Conservation (phyloP, 495 filamentous ascomycete species). For the Saxophila tyrrhenica region DNA sequence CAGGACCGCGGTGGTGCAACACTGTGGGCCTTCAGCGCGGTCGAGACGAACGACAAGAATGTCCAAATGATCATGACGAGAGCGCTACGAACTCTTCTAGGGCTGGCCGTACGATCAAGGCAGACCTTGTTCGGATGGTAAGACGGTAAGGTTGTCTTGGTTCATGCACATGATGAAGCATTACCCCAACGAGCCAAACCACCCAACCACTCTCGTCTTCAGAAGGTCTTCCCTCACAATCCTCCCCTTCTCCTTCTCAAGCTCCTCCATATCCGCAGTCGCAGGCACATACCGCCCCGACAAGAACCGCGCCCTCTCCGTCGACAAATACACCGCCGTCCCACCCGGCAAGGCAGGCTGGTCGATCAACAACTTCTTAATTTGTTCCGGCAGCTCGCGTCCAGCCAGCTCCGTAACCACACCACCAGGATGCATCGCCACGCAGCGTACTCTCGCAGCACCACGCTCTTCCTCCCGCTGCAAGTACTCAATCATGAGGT, state of each 20-base stretch:
- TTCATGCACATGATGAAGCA: not conserved
- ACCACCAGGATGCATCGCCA: conserved; percentile 8
- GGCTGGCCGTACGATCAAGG: no score
- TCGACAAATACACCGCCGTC: conserved; percentile 3
- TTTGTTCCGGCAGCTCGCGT: not conserved
- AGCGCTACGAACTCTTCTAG: no score
- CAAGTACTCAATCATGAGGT: conserved; percentile 3
- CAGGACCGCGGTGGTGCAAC: no score
- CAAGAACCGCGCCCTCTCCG: conserved; percentile 5
- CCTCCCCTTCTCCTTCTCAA: not conserved
- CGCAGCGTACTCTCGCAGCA: not conserved
- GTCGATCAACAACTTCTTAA: conserved; percentile 1
- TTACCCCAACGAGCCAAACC: not conserved
- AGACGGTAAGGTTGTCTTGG: no score
- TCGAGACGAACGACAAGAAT: not conserved
- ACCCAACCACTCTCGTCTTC: not conserved
- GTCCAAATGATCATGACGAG: not conserved
- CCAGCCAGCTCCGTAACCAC: conserved; percentile 2
- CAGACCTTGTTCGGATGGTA: no score
- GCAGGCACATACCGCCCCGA: conserved; percentile 1
- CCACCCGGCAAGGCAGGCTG: conserved; percentile 2
- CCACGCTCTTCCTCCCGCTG: not conserved
- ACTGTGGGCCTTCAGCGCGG: no score
- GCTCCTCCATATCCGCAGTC: not conserved
- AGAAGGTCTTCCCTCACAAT: not conserved